phyloP scores from a whole-genome alignment of 352 stramenopile genomes.

The Globisporangium heterothallicum region DNA sequence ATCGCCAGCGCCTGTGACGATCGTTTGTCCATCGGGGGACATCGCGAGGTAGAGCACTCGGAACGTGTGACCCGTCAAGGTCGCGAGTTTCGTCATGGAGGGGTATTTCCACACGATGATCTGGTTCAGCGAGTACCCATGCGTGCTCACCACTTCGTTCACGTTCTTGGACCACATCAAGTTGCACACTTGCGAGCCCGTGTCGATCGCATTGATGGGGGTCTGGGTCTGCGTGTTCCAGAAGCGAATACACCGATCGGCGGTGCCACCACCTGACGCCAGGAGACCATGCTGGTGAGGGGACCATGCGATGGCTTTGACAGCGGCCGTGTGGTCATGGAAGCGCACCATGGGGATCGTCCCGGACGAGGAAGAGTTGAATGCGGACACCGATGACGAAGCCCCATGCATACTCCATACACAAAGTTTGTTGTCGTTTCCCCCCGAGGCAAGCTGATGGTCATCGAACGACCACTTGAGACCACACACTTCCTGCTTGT shows the following conservation, averaged over 20 bases:
- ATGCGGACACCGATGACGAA: constrained; percentile 16
- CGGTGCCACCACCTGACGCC: constrained; percentile 93
- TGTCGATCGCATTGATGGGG: constrained; percentile 91
- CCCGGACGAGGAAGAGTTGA: background rate
- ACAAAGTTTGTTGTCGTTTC: constrained; percentile 98
- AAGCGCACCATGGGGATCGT: constrained; percentile 86
- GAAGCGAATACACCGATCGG: constrained; percentile 96
- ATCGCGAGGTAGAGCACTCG: constrained; percentile 96
- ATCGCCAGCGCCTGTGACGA: constrained; percentile 96
- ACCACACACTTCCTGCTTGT: constrained; percentile 92
- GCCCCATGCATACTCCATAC: constrained; percentile 89
- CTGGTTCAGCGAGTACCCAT: constrained; percentile 97
- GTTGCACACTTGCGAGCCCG: constrained; percentile 96
- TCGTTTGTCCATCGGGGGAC: constrained; percentile 95
- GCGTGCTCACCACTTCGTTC: constrained; percentile 98
- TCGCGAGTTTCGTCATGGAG: constrained; percentile 95
- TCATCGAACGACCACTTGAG: constrained; percentile 96
- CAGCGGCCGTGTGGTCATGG: constrained; percentile 93
- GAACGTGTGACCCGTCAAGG: constrained; percentile 94
- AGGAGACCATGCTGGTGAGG: constrained; percentile 95
- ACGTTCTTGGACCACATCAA: constrained; percentile 96
- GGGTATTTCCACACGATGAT: constrained; percentile 98
- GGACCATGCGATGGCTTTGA: constrained; percentile 98
- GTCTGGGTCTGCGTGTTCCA: constrained; percentile 94
- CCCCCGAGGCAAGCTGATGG: constrained; percentile 88